Base-by-base conservation (phyloP, 2,329 filamentous ascomycete species). In the Grosmannia penicillata region DNA sequence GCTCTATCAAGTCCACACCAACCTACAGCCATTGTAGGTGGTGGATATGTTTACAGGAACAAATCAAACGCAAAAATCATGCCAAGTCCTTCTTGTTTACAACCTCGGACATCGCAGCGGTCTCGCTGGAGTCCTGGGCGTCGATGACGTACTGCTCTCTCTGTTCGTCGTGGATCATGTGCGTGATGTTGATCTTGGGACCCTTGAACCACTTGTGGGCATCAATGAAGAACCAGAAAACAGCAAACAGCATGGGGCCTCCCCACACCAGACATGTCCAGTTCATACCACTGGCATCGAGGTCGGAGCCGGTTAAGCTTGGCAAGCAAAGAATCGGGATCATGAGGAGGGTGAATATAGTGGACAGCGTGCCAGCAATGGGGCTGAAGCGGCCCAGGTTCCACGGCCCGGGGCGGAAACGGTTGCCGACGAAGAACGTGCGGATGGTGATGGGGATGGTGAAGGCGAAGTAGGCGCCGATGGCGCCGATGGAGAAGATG, bases 191-290 rank as follows among this genome's bases (percentile, higher is more conserved):
- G 43, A 82, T 70, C 58, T 74, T 78, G 0, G 78, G 77, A 0
- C 78, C 78, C 49, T 72, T 77, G 56, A 82, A 82, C 77, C 77
- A 82, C 49, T 71, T 76, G 35, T 63, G 63, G 9, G 77, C 77
- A 46, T 69, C 66, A 5, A 81, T 56, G 29, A 71, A 57, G 63
- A 75, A 82, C 73, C 75, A 82, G 13, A 76, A 54, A 3, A 65
- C 56, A 5, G 74, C 62, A 4, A 65, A 51, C 4, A 72, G 42
- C 75, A 80, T 80, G 0, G 73, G 70, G 3, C 60, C 75, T 6
- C 75, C 76, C 54, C 77, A 81, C 8, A 79, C 75, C 19, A 81
- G 57, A 45, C 62, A 70, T 2, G 77, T 80, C 72, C 76, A 82
- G 50, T 82, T 82, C 77, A 82, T 81, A 7, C 58, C 49, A 3